These are phyloP conservation scores for Diphasiastrum complanatum DNA, from an alignment of 83 land plant species.

Conservation along the genomic window DNA sequence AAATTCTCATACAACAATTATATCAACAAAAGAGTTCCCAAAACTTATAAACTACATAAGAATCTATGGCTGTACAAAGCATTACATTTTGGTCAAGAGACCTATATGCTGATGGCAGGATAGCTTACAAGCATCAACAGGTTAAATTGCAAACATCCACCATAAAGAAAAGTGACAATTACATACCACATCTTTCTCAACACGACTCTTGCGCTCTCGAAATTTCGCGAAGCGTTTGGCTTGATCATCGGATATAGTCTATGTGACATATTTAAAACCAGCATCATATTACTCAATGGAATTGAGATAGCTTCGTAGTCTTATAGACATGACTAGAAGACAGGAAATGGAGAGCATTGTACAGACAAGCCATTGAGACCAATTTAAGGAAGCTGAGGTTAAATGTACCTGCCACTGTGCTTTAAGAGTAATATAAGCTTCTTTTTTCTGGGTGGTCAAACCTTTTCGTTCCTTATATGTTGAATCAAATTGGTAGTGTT, in stretches of 20 bases:
- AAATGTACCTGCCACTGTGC: constrained; percentile 77
- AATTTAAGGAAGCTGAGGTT: too few species aligned
- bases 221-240: constrained; percentile 86
- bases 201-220: constrained; percentile 87
- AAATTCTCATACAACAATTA: too few species aligned
- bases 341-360: not conserved
- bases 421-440: constrained; percentile 67
- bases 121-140: too few species aligned
- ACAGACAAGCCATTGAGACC: too few species aligned
- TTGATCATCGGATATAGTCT: constrained; percentile 77
- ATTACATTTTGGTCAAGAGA: too few species aligned
- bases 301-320: too few species aligned
- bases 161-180: not conserved
- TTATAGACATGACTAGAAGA: not conserved
- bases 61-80: too few species aligned
- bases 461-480: constrained; percentile 70
- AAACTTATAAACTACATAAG: too few species aligned
- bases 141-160: not conserved
- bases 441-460: constrained; percentile 40
- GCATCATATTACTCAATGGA: too few species aligned
- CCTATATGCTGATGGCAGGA: too few species aligned
- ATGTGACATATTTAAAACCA: too few species aligned
- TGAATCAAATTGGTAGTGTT: constrained; percentile 61
- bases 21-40: too few species aligned
- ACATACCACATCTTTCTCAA: constrained; percentile 95